phyloP scores from a whole-genome alignment of 345 rosid species.

The Aquilaria yunnanensis region DNA sequence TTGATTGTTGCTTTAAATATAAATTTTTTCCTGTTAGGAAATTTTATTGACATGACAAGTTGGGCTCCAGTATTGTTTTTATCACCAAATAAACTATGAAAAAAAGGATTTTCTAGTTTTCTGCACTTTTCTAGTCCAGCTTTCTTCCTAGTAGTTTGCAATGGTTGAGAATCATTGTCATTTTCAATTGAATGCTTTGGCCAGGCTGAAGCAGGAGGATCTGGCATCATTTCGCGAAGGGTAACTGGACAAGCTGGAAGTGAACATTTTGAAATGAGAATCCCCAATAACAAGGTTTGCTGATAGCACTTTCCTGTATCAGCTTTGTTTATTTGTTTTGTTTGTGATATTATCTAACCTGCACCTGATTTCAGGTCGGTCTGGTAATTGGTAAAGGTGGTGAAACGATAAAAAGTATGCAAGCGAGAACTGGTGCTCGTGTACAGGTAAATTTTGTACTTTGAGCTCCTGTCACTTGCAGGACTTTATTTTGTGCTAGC shows the following conservation, averaged over 20 bases:
- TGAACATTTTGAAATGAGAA: slow-evolving; percentile 65
- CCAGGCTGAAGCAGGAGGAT: slow-evolving; percentile 93
- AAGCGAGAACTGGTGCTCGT: slow-evolving; percentile 90
- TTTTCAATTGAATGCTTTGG: slow-evolving; percentile 2
- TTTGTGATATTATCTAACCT: slow-evolving; percentile 19
- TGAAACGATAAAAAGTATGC: slow-evolving; percentile 95
- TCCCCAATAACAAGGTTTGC: slow-evolving; percentile 86
- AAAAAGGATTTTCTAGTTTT: no score
- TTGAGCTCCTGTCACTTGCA: no score
- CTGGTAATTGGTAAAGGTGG: slow-evolving; percentile 99
- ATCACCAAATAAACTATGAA: no score
- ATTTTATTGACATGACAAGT: no score
- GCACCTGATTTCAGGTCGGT: slow-evolving; percentile 70
- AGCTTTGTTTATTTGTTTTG: slow-evolving; percentile 9
- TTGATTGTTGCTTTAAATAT: no score
- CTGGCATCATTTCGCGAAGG: slow-evolving; percentile 72
- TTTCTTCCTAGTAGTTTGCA: neutral
- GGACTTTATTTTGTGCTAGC: no score
- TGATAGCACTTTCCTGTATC: slow-evolving; percentile 5
- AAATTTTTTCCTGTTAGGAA: no score
- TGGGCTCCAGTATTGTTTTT: no score
- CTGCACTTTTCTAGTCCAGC: no score
- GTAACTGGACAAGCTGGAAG: slow-evolving; percentile 69
- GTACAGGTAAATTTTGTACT: slow-evolving; percentile 59
- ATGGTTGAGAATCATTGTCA: neutral